Conservation (phyloP, 2,329 filamentous ascomycete genomes). For the Colletotrichum zoysiae region DNA sequence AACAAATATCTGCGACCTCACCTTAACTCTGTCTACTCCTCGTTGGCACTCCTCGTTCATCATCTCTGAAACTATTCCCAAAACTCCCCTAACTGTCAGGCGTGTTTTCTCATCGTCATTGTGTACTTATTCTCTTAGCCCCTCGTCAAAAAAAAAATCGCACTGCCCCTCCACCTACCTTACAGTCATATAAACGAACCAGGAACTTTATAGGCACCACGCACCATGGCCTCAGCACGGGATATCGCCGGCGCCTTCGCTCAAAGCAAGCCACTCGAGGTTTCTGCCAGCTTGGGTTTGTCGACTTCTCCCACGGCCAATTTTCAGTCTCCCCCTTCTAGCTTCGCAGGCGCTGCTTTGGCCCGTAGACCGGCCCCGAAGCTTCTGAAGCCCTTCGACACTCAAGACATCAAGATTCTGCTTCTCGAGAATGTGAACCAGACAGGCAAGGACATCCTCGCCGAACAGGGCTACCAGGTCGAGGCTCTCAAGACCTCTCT, state of each 20-base stretch:
- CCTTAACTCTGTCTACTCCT: neutral
- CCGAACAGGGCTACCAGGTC: slow-evolving; percentile 92
- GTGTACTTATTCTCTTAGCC: slow-evolving; percentile 10
- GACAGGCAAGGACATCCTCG: slow-evolving; percentile 86
- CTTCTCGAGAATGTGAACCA: slow-evolving; percentile 96
- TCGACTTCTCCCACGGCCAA: slow-evolving; percentile 81
- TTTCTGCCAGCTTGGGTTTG: slow-evolving; percentile 73
- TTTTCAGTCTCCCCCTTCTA: slow-evolving; percentile 80
- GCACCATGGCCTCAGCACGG: slow-evolving; percentile 59
- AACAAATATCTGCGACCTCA: neutral
- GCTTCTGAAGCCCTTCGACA: slow-evolving; percentile 94
- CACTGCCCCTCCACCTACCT: slow-evolving; percentile 29
- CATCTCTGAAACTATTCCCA: neutral
- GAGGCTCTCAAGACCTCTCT: slow-evolving; percentile 91
- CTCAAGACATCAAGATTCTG: slow-evolving; percentile 95
- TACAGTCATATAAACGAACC: neutral
- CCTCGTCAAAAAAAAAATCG: slow-evolving; percentile 33
- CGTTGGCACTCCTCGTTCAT: neutral
- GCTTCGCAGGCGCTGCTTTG: slow-evolving; percentile 64
- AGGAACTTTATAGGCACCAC: neutral
- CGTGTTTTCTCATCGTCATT: neutral
- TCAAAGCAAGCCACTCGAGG: slow-evolving; percentile 50
- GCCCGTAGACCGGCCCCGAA: slow-evolving; percentile 68
- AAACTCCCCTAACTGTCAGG: neutral
- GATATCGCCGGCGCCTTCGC: slow-evolving; percentile 59